Conservation (phyloP, 345 rosid species). For the Pistacia integerrima region DNA sequence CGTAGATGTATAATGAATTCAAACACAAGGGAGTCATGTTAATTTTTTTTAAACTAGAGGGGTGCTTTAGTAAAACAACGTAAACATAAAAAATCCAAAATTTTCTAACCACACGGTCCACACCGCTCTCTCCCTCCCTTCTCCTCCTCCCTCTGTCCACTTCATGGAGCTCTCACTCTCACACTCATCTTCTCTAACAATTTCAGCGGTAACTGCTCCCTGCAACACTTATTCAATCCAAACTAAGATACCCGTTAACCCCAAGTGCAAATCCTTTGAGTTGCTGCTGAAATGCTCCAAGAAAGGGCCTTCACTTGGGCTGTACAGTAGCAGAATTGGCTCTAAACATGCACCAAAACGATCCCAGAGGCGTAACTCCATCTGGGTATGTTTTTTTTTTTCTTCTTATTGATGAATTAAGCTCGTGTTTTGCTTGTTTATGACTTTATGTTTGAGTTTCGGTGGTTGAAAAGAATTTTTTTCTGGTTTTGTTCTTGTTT, state of each 20-base stretch:
- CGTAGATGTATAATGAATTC: no score
- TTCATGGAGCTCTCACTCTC: conserved; percentile 52
- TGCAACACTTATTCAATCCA: conserved; percentile 23
- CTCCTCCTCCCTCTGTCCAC: not conserved
- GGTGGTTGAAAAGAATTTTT: not conserved
- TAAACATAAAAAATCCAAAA: no score
- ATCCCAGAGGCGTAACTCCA: conserved; percentile 28
- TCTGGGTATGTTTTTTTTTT: conserved; percentile 41
- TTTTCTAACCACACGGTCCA: no score
- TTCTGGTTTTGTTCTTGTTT: no score
- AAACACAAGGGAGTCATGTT: no score
- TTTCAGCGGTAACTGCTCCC: conserved; percentile 32
- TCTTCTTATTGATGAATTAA: not conserved
- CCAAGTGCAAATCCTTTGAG: conserved; percentile 8
- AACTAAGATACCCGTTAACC: conserved; percentile 19
- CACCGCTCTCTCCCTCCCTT: not conserved
- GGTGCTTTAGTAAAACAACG: not conserved
- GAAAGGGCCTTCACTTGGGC: conserved; percentile 26
- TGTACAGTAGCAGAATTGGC: conserved; percentile 22
- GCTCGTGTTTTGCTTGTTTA: not conserved
- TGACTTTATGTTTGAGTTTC: not conserved
- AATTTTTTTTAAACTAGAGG: no score
- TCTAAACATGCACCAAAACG: conserved; percentile 20
- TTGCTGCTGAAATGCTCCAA: conserved; percentile 26
- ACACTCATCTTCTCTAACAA: conserved; percentile 28